Base-by-base conservation (phyloP, 176 grass and related monocot genomes). In the Carex pumila region DNA sequence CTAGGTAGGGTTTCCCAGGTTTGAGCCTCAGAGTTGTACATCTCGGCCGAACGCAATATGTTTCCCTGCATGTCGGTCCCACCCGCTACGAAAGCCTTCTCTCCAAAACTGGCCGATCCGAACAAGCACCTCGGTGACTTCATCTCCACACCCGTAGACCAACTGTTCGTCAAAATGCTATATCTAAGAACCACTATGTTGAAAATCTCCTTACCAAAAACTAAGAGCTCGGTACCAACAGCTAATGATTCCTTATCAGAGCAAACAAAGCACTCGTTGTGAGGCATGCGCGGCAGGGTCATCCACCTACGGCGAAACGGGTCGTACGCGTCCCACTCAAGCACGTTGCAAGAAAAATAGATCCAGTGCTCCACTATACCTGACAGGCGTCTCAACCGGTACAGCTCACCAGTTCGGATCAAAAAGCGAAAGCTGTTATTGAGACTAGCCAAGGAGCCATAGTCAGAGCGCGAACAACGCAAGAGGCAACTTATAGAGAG, bases 241-340 rank as follows among this genome's bases (percentile, higher is more conserved):
- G 95, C 92, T 19, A 98, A 70, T 19, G 95, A 98, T 63, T 98
- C 95, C 86, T 95, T 98, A 66, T 98, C 95, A 10, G 91, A 91
- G 71, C 89, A 87, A 89, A 93, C 92, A 85, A 98, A 98, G 75
- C 91, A 98, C 67, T 98, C 92, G 49, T 91, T 91, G 54, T 91
- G 91, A 2, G 95, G 92, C 95, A 98, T 98, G 83, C 85, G 92
- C 82, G 95, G 92, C 25, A 98, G 93, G 0, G 79, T 93, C 89
- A 98, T 98, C 95, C 95, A 98, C 55, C 88, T 91, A 2, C 32
- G 74, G 47, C 83, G 79, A 82, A 93, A 95, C 11, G 95, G 95
- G 73, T 98, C 95, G 85, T 93, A 98, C 6, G 93, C 95, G 59
- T 91, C 95, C 95, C 95, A 98, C 88, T 98, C 91, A 50, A 92